Percentiles rank a stretch among this genome's conserved stretches.
phyloP scores from a whole-genome alignment of 495 filamentous ascomycete genomes.

The Hypoxylon trugodes region DNA sequence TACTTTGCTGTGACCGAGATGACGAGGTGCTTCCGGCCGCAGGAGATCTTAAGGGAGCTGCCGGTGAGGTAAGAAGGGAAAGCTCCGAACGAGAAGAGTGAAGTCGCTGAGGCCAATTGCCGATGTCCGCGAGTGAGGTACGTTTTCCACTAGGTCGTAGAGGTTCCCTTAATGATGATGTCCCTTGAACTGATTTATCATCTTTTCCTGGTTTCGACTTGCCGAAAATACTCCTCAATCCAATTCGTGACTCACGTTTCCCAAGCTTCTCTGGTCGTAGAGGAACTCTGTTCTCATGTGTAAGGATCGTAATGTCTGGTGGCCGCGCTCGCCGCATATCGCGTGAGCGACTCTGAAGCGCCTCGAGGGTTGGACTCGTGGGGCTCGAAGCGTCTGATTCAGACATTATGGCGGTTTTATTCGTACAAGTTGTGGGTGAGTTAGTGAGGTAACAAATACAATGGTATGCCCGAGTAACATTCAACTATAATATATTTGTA shows the following conservation, averaged over 20 bases:
- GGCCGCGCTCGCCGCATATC: constrained; percentile 37
- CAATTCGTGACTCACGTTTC: constrained; percentile 58
- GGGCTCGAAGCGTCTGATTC: constrained; percentile 12
- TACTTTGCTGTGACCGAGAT: constrained; percentile 15
- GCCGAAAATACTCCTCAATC: constrained; percentile 58
- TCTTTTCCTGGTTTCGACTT: constrained; percentile 44
- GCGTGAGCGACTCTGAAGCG: constrained; percentile 35
- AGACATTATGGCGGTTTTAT: constrained; percentile 21
- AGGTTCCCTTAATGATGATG: constrained; percentile 32
- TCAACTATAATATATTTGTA: constrained; percentile 21
- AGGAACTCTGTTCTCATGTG: constrained; percentile 32
- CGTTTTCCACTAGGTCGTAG: constrained; percentile 49
- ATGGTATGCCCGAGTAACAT: not conserved
- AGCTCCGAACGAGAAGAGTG: constrained; percentile 52
- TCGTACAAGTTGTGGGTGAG: not conserved
- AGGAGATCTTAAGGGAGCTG: constrained; percentile 14
- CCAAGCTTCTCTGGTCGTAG: constrained; percentile 31
- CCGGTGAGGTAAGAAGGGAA: constrained; percentile 41
- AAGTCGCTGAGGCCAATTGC: constrained; percentile 52
- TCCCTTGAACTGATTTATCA: constrained; percentile 37
- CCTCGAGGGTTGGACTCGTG: constrained; percentile 30
- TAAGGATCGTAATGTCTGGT: constrained; percentile 34
- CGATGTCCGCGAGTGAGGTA: constrained; percentile 54
- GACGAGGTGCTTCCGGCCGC: not conserved
- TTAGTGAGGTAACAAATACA: constrained; percentile 1